phyloP scores from a whole-genome alignment of 441 rosid genomes.

The Pelargonium cotyledonis region DNA sequence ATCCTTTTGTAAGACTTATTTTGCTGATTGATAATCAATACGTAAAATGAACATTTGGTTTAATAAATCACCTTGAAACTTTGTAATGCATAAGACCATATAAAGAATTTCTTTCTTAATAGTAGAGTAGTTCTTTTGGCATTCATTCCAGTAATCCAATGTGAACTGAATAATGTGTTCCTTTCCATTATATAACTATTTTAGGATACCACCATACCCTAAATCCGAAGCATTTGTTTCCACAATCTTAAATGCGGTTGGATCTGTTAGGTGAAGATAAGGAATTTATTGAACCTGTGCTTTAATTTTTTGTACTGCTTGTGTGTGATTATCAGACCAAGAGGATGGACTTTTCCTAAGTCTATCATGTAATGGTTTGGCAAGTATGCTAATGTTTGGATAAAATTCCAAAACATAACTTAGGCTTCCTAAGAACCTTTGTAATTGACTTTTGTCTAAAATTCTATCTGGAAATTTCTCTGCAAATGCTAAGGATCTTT shows the following conservation, averaged over 20 bases:
- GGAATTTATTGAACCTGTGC: neutral
- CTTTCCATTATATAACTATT: neutral
- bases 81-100: constrained; percentile 4
- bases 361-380: neutral
- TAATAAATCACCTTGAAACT: neutral
- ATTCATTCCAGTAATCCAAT: neutral
- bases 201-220: neutral
- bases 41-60: neutral
- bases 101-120: neutral
- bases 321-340: neutral
- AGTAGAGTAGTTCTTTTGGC: neutral
- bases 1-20: constrained; percentile 3
- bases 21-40: neutral
- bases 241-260: neutral
- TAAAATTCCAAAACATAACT: constrained; percentile 6
- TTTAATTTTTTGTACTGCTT: neutral
- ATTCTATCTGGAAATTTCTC: neutral
- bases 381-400: neutral
- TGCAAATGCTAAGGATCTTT: neutral
- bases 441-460: constrained; percentile 1
- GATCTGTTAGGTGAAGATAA: neutral
- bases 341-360: neutral
- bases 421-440: neutral
- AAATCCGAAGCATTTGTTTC: neutral
- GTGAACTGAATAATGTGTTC: neutral